Percentiles rank a stretch among this genome's conserved stretches.
These are phyloP conservation scores for Hypholoma sublateritium DNA, from an alignment of 768 basidiomycete species.

Conservation along the genomic window DNA sequence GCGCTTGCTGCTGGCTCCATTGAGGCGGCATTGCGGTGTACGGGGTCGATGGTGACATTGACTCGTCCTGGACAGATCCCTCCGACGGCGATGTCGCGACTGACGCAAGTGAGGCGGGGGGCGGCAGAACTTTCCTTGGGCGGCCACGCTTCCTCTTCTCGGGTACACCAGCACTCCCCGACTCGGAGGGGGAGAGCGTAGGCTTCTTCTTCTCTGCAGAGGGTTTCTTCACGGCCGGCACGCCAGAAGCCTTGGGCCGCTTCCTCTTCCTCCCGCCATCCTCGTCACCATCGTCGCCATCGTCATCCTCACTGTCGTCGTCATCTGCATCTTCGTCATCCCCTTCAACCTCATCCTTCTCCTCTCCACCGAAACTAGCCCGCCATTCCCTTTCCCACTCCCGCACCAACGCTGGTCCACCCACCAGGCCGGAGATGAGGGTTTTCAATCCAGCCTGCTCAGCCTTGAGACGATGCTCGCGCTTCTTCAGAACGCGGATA, in stretches of 20 bases:
- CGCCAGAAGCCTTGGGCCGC: constrained; percentile 47
- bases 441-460: constrained; percentile 77
- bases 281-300: constrained; percentile 39
- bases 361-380: constrained; percentile 73
- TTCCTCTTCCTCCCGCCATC: constrained; percentile 60
- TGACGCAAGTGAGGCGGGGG: constrained; percentile 34
- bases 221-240: constrained; percentile 21
- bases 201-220: constrained; percentile 40
- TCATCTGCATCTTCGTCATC: constrained; percentile 51
- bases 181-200: constrained; percentile 22
- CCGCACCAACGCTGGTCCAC: constrained; percentile 65
- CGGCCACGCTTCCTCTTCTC: constrained; percentile 86
- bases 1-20: constrained; percentile 23
- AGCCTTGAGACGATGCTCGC: constrained; percentile 67
- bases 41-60: constrained; percentile 12
- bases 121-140: constrained; percentile 68
- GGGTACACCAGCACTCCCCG: constrained; percentile 36
- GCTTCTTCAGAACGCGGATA: constrained; percentile 82
- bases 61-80: constrained; percentile 17
- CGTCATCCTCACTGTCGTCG: constrained; percentile 59
- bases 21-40: constrained; percentile 7
- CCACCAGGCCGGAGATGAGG: constrained; percentile 69
- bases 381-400: constrained; percentile 81
- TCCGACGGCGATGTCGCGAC: constrained; percentile 13
- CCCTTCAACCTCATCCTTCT: constrained; percentile 66